phyloP scores from a whole-genome alignment of 2,329 filamentous ascomycete species.

The Fusarium anguioides region DNA sequence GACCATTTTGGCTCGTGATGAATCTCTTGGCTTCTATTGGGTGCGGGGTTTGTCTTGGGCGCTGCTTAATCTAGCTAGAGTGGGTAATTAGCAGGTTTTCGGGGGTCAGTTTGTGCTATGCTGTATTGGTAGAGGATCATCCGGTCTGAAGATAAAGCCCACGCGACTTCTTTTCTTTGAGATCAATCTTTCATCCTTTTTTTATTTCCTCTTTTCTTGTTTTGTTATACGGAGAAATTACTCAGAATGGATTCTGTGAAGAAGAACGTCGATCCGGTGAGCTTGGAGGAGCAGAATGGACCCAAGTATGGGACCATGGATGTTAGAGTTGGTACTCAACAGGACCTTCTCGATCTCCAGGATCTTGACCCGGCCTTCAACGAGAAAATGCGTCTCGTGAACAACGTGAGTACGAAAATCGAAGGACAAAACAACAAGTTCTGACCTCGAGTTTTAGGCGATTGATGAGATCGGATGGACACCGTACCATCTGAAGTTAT shows the following conservation, averaged over 20 bases:
- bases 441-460: conserved; percentile 46
- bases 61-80: not conserved
- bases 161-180: not conserved
- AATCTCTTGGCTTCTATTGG: not conserved
- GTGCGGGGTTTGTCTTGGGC: not conserved
- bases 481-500: conserved; percentile 67
- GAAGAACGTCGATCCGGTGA: not conserved
- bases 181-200: not conserved
- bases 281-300: not conserved
- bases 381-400: conserved; percentile 76
- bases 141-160: not conserved
- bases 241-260: not conserved
- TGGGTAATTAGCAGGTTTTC: not conserved
- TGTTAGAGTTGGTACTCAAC: not conserved
- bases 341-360: not conserved
- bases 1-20: not conserved
- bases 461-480: conserved; percentile 72
- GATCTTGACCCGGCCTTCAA: conserved; percentile 7
- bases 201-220: not conserved
- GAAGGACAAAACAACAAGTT: not conserved
- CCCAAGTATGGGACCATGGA: not conserved
- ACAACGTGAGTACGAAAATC: conserved; percentile 59
- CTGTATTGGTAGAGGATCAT: conserved; percentile 1
- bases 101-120: not conserved
- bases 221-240: fast-evolving